phyloP scores from a whole-genome alignment of 345 rosid species.

The Eucalyptus tenuipes region DNA sequence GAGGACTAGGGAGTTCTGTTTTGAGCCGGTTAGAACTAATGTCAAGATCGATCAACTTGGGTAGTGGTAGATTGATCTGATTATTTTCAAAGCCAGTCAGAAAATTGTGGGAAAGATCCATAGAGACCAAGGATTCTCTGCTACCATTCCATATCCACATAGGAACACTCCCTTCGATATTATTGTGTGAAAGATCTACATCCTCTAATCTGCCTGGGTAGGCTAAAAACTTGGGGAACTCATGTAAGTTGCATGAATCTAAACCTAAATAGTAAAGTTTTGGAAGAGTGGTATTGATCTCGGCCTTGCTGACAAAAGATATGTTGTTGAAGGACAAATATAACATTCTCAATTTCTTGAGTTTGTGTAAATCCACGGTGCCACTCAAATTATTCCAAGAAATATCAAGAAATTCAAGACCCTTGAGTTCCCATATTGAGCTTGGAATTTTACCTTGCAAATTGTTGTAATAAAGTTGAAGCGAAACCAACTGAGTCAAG shows the following conservation, averaged over 20 bases:
- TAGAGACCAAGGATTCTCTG: accelerated
- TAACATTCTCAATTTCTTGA: not conserved
- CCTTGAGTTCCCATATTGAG: not conserved
- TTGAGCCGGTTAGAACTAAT: not conserved
- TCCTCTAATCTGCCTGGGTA: accelerated
- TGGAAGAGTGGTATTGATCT: not conserved
- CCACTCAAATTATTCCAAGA: not conserved
- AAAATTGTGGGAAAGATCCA: not conserved
- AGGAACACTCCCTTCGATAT: no score
- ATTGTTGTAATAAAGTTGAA: accelerated
- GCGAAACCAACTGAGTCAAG: not conserved
- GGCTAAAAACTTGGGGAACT: no score
- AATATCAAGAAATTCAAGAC: accelerated
- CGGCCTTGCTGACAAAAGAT: accelerated
- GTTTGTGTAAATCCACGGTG: not conserved
- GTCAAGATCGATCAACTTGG: accelerated
- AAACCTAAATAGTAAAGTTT: accelerated
- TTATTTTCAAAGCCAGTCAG: not conserved
- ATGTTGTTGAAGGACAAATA: not conserved
- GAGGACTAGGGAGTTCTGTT: not conserved
- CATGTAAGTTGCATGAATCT: no score
- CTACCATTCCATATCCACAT: no score
- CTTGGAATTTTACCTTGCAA: not conserved
- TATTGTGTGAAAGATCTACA: no score
- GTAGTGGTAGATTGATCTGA: not conserved